These are phyloP conservation scores for Vitis rotundifolia DNA, from an alignment of 164 flowering plant species.

Conservation along the genomic window DNA sequence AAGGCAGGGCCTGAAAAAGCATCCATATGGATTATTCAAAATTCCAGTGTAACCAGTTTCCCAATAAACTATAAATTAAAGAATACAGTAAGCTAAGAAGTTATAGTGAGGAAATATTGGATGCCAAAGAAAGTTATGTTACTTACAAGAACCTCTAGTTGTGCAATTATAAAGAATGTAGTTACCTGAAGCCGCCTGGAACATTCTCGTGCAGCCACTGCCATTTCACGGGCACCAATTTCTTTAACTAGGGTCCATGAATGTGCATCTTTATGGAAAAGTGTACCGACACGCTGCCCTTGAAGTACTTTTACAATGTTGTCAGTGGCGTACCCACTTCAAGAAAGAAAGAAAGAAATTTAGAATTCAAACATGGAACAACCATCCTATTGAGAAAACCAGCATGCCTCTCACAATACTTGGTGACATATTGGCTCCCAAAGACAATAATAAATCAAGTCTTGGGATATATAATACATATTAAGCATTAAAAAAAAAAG, in stretches of 20 bases:
- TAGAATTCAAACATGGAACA: constrained; percentile 8
- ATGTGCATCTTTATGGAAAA: constrained; percentile 83
- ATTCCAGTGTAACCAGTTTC: neutral
- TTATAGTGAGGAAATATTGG: neutral
- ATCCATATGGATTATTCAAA: neutral
- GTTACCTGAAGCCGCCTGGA: constrained; percentile 84
- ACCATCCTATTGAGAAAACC: neutral
- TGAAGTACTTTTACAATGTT: constrained; percentile 62
- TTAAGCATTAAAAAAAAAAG: too few species aligned
- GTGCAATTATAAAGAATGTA: neutral
- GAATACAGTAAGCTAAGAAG: neutral
- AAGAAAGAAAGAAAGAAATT: constrained; percentile 14
- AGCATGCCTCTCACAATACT: neutral
- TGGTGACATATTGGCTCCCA: too few species aligned
- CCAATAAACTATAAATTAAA: neutral
- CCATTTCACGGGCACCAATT: constrained; percentile 71
- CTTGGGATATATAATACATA: too few species aligned
- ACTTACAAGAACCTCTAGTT: neutral
- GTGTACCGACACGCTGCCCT: constrained; percentile 74
- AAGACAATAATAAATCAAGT: too few species aligned
- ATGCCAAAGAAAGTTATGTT: neutral
- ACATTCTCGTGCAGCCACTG: constrained; percentile 83
- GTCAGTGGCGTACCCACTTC: constrained; percentile 68
- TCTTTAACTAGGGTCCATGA: constrained; percentile 47
- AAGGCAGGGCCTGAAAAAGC: constrained; percentile 50